phyloP scores from a whole-genome alignment of 768 basidiomycete genomes.

The Suillus fuscotomentosus region DNA sequence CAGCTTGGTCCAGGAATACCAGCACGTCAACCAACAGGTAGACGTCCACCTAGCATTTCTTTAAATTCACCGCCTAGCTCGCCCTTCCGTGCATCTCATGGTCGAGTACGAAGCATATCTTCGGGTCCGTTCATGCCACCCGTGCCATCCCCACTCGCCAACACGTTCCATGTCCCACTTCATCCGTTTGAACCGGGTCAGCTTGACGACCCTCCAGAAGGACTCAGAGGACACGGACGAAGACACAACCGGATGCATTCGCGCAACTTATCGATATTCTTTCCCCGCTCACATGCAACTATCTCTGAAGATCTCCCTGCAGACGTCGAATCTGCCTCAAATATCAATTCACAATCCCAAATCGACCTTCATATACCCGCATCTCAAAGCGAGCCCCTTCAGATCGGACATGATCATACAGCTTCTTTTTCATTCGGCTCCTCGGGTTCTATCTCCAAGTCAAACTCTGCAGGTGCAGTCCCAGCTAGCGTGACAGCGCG shows the following conservation, averaged over 20 bases:
- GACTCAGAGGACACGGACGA: conserved; percentile 24
- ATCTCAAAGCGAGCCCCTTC: conserved; percentile 35
- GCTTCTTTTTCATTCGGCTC: conserved; percentile 56
- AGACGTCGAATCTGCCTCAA: conserved; percentile 43
- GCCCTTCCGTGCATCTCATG: conserved; percentile 30
- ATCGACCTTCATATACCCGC: conserved; percentile 39
- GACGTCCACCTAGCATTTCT: conserved; percentile 22
- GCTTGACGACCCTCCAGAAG: conserved; percentile 13
- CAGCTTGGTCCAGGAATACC: conserved; percentile 25
- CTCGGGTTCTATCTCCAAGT: conserved; percentile 34
- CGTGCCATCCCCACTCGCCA: background rate
- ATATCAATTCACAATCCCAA: background rate
- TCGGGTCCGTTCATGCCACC: conserved; percentile 21
- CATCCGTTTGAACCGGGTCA: conserved; percentile 19
- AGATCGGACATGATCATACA: conserved; percentile 41
- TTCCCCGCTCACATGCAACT: conserved; percentile 66
- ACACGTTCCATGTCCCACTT: conserved; percentile 24
- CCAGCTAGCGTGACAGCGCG: conserved; percentile 25
- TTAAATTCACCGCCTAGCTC: conserved; percentile 29
- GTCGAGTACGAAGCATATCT: conserved; percentile 33
- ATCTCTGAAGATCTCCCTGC: conserved; percentile 67
- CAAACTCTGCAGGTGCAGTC: conserved; percentile 14
- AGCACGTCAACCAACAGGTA: conserved; percentile 17
- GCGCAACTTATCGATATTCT: conserved; percentile 88
- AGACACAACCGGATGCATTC: conserved; percentile 80